phyloP scores from a whole-genome alignment of 345 rosid genomes.

The Eutrema japonicum region DNA sequence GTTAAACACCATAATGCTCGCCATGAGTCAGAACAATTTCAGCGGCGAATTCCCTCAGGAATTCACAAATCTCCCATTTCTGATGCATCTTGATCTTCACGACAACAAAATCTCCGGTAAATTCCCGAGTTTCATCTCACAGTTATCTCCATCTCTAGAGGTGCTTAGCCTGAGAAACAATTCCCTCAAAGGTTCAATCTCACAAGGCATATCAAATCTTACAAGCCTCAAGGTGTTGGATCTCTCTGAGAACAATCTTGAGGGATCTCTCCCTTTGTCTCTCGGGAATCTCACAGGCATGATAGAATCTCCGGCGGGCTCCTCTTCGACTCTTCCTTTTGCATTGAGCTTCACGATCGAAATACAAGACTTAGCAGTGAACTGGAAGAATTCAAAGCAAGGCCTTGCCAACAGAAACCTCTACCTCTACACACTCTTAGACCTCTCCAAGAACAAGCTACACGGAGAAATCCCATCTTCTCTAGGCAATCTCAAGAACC shows the following conservation, averaged over 20 bases:
- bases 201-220: constrained; percentile 42
- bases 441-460: constrained; percentile 50
- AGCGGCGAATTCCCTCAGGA: constrained; percentile 38
- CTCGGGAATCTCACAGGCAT: constrained; percentile 47
- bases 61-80: constrained; percentile 20
- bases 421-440: constrained; percentile 44
- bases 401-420: constrained; percentile 29
- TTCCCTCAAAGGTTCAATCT: constrained; percentile 43
- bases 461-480: constrained; percentile 46
- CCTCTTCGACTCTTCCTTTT: not conserved
- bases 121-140: constrained; percentile 35
- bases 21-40: constrained; percentile 38
- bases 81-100: constrained; percentile 50
- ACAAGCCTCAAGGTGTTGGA: constrained; percentile 46
- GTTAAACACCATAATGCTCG: not conserved
- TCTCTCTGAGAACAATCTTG: constrained; percentile 46
- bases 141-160: constrained; percentile 39
- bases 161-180: constrained; percentile 49
- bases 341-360: not conserved
- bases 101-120: constrained; percentile 46
- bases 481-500: constrained; percentile 42
- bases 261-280: constrained; percentile 42
- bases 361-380: constrained; percentile 33
- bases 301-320: constrained; percentile 21
- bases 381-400: constrained; percentile 49